A percentile compares a stretch with the other conserved stretches of the same genome.
Evolutionary conservation across 1,139 yeast species (phyloP).

Genomic region (Lodderomyces oxycetoniae): DNA sequence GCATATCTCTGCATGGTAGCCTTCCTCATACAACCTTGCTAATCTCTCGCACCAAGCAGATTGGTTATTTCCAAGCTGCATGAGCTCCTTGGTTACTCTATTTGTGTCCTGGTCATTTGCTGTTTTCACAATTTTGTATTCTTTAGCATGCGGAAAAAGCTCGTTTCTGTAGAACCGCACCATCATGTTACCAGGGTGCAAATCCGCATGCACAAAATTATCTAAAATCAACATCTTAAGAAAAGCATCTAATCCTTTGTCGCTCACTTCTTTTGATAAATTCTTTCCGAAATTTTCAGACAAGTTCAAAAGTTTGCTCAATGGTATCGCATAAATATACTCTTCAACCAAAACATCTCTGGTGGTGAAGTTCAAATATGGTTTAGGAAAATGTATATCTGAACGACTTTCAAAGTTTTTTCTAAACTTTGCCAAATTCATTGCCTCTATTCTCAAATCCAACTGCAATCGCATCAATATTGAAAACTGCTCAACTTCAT

Average conservation of each 20-base stretch:
- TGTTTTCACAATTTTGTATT: slow-evolving; percentile 44
- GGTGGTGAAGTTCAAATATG: slow-evolving; percentile 62
- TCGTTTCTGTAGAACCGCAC: slow-evolving; percentile 63
- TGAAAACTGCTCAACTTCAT: slow-evolving; percentile 86
- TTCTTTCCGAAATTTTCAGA: slow-evolving; percentile 44
- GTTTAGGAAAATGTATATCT: slow-evolving; percentile 78
- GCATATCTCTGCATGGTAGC: slow-evolving; percentile 82
- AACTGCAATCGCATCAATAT: slow-evolving; percentile 83
- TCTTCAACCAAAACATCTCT: slow-evolving; percentile 82
- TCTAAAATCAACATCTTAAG: slow-evolving; percentile 87
- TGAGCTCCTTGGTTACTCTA: slow-evolving; percentile 44
- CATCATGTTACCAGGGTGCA: slow-evolving; percentile 95
- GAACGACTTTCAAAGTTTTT: slow-evolving; percentile 53
- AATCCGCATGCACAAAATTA: slow-evolving; percentile 91
- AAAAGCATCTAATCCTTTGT: slow-evolving; percentile 85
- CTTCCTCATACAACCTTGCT: slow-evolving; percentile 47
- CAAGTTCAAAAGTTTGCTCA: slow-evolving; percentile 56
- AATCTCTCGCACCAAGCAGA: slow-evolving; percentile 51
- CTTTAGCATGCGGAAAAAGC: slow-evolving; percentile 40
- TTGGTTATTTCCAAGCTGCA: slow-evolving; percentile 31
- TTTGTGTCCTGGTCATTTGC: slow-evolving; percentile 46
- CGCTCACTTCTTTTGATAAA: slow-evolving; percentile 73
- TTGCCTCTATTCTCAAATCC: slow-evolving; percentile 84
- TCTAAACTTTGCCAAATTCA: slow-evolving; percentile 67
- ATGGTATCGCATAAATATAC: slow-evolving; percentile 74